Conservation (phyloP, 1,284 basidiomycete genomes). For the Grifola frondosa region DNA sequence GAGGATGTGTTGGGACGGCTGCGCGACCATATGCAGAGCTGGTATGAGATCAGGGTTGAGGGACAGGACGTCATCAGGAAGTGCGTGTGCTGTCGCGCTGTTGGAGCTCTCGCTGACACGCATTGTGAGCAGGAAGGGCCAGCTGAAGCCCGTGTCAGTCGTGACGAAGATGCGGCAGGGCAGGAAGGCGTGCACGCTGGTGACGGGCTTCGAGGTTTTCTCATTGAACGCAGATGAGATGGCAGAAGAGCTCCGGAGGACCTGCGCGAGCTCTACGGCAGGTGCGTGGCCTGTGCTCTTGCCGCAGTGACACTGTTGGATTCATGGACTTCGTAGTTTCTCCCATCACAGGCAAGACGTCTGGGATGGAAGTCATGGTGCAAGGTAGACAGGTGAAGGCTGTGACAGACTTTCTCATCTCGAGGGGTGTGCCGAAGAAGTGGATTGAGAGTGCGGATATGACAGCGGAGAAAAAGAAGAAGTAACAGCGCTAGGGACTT, state of each 20-base stretch:
- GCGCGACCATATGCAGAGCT: constrained; percentile 66
- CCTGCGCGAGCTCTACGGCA: constrained; percentile 77
- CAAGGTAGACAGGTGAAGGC: constrained; percentile 78
- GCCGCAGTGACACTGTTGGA: constrained; percentile 1
- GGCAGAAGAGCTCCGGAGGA: constrained; percentile 74
- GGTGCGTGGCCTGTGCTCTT: constrained; percentile 39
- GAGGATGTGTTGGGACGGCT: constrained; percentile 66
- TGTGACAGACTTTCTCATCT: constrained; percentile 64
- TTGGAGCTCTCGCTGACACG: neutral
- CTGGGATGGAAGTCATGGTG: constrained; percentile 69
- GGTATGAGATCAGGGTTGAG: constrained; percentile 60
- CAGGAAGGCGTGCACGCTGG: constrained; percentile 72
- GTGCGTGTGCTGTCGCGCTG: constrained; percentile 37
- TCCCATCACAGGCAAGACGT: constrained; percentile 51
- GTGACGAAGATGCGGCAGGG: constrained; percentile 73
- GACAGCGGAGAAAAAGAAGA: constrained; percentile 41
- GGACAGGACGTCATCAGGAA: constrained; percentile 54
- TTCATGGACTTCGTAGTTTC: constrained; percentile 44
- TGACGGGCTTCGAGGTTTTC: constrained; percentile 79
- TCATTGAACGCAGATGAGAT: constrained; percentile 67
- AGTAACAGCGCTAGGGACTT: too few relatives aligned
- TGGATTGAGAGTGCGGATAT: constrained; percentile 66
- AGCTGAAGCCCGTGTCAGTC: constrained; percentile 67
- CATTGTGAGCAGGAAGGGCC: constrained; percentile 63
- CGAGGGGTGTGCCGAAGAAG: constrained; percentile 73